Evolutionary conservation across 495 filamentous ascomycete genomes (phyloP), one percentile per base, ranked within the genome.

Genomic region (Pseudevernia furfuracea): DNA sequence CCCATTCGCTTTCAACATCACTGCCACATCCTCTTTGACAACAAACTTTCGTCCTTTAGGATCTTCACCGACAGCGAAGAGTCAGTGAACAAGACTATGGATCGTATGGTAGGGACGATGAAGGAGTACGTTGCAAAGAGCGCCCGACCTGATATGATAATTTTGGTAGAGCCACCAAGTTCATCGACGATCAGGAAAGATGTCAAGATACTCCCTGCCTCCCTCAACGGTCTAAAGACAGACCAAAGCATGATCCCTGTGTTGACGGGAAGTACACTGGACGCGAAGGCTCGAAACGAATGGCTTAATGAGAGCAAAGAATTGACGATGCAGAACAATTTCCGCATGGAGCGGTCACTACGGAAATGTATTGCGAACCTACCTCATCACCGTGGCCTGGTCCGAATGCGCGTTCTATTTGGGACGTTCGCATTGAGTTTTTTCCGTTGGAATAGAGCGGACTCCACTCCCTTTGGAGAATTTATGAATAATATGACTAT

Each of bases 331-430:
- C 71, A 70, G 30, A 77, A 77, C 52, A 62, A 66, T n/a, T 23
- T 32, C 21, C 67, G 69, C 4, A 61, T 79, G 36, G 62, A 75
- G 12, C 66, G 49, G 3, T 69, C 71, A 2, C 46, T 79, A 37
- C 64, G 72, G 15, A 71, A 66, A 58, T 74, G 72, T 0, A 59
- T 80, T n/a, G 60, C 56, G 11, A 63, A 69, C 8, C 62, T 81
- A n/a, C 66, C 69, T 5, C 73, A 69, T 32, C 73, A 73, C 46
- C 71, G 74, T 59, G 76, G 74, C 21, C 71, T 77, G 39, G 69
- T 85, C 41, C 74, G 76, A 3, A 78, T 90, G 79, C 77, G 82
- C 28, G 76, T 87, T 5, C 75, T 80, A 39, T 80, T 89, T 52
- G 87, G 87, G 0, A 73, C 76, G 0, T 76, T 84, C 36, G 66